Percentiles rank a stretch among this genome's conserved stretches.
Conservation (phyloP, 805 yeast genomes). For the Metschnikowia anglica region DNA sequence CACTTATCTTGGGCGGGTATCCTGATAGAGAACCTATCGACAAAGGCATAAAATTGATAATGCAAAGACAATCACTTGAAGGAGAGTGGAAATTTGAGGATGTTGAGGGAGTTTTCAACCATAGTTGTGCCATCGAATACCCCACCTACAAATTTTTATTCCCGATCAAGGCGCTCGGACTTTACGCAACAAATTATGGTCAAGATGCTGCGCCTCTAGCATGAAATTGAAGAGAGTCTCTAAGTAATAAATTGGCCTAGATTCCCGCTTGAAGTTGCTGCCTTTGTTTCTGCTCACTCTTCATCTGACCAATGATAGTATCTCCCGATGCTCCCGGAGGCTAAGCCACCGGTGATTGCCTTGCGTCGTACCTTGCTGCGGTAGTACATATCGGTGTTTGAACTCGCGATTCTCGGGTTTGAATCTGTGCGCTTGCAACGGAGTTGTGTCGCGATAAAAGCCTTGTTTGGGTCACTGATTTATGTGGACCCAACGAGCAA, state of each 20-base stretch:
- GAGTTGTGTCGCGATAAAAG: background rate
- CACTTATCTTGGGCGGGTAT: slow-evolving; percentile 74
- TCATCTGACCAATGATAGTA: background rate
- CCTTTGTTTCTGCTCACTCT: no score
- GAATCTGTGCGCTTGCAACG: background rate
- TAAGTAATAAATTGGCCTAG: background rate
- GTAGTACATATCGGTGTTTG: slow-evolving; percentile 12
- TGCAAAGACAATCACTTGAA: slow-evolving; percentile 61
- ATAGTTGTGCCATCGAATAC: slow-evolving; percentile 86
- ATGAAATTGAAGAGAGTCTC: no score
- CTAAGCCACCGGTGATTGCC: background rate
- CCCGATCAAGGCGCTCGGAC: slow-evolving; percentile 89
- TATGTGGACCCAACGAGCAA: background rate
- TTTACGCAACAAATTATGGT: slow-evolving; percentile 45
- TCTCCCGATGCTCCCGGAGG: background rate
- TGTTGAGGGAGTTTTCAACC: slow-evolving; percentile 95
- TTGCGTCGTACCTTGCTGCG: background rate
- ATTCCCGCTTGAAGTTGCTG: no score
- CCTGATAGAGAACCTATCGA: slow-evolving; percentile 66
- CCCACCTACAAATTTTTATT: slow-evolving; percentile 89
- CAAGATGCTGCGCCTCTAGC: slow-evolving; percentile 5
- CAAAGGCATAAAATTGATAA: slow-evolving; percentile 60
- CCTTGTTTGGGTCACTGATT: slow-evolving; percentile 3
- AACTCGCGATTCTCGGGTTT: background rate
- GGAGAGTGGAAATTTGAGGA: slow-evolving; percentile 89